These are phyloP conservation scores for Fusarium redolens DNA, from an alignment of 2,329 filamentous ascomycete genomes.

Conservation along the genomic window DNA sequence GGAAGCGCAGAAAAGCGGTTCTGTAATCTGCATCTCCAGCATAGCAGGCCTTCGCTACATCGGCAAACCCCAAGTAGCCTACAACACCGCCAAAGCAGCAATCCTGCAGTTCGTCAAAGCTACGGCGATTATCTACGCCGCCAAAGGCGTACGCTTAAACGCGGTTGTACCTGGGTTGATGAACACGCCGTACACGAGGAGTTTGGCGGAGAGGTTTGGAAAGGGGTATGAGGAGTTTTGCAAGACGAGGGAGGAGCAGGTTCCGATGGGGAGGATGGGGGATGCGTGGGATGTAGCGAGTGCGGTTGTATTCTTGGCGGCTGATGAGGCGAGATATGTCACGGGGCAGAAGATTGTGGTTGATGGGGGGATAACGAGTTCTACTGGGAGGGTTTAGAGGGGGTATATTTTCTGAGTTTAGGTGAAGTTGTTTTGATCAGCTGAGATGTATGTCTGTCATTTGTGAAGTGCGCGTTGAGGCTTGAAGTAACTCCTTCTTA, in stretches of 20 bases:
- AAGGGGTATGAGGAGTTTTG: constrained; percentile 61
- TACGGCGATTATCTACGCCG: constrained; percentile 62
- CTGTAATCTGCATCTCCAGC: constrained; percentile 61
- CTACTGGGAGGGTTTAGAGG: constrained; percentile 47
- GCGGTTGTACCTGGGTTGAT: constrained; percentile 67
- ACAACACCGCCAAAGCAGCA: constrained; percentile 63
- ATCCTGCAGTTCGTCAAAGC: constrained; percentile 62
- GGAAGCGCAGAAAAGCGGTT: constrained; percentile 58
- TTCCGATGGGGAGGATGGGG: constrained; percentile 69
- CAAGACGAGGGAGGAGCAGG: constrained; percentile 63
- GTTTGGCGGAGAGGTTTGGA: constrained; percentile 57
- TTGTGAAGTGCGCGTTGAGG: accelerated
- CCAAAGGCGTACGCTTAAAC: constrained; percentile 61
- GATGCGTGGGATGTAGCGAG: constrained; percentile 70
- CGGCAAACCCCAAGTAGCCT: constrained; percentile 62
- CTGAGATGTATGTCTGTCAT: too few relatives aligned
- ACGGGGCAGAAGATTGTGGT: constrained; percentile 67
- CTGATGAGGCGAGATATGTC: constrained; percentile 68
- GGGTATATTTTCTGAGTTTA: too few relatives aligned
- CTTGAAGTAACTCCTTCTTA: accelerated
- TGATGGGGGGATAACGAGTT: constrained; percentile 58
- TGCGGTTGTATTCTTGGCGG: constrained; percentile 67
- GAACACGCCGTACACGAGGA: constrained; percentile 62
- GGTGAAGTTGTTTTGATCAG: too few relatives aligned
- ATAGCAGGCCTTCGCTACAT: constrained; percentile 65